Base-by-base conservation (phyloP, 1,284 basidiomycete genomes). In the Leccinum solheimii region DNA sequence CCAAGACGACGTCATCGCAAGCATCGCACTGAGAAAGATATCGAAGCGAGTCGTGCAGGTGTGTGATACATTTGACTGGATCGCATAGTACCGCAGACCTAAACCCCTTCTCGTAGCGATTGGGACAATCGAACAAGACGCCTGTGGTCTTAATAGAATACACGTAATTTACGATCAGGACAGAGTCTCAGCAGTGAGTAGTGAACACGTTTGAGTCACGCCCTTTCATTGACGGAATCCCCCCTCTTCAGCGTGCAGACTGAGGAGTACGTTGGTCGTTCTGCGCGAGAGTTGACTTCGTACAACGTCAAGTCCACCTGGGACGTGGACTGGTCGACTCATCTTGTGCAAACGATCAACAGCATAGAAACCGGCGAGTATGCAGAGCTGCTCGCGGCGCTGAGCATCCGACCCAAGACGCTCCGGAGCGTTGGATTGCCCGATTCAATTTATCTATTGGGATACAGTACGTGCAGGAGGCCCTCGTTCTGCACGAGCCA, bases 101-200 rank as follows among this genome's bases (percentile, higher is more conserved):
- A 30, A 30, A 30, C 30, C 30, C 30, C 9, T 8, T 19, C 16
- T 38, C 54, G 27, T 55, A 88, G 86, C 86, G 87, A 83, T 70
- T 85, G 16, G 86, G 86, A 3, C 74, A 83, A 51, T 67, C 88
- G 27, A 78, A 83, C 57, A 78, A 81, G 48, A 75, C 80, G 0
- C 80, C 84, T 0, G 79, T 86, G 0, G 73, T 75, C 6, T 78
- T 77, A 5, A 79, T 87, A 26, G 86, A 88, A 79, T 88, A 8
- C 86, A 88, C 66, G 86, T 88, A 2, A 81, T 88, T 16, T 88
- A 86, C 0, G 87, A 88, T 68, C 77, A 86, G 21, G 86, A 88
- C 68, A 80, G 84, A 9, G 76, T 86, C 5, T 83, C 85, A 0
- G 49, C 84, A 86, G 86, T 87, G 68, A 72, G 86, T 76, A 43